A percentile compares a stretch with the other conserved stretches of the same genome.
Evolutionary conservation across 345 rosid genomes (phyloP).

Genomic region (Cochlearia excelsa): DNA sequence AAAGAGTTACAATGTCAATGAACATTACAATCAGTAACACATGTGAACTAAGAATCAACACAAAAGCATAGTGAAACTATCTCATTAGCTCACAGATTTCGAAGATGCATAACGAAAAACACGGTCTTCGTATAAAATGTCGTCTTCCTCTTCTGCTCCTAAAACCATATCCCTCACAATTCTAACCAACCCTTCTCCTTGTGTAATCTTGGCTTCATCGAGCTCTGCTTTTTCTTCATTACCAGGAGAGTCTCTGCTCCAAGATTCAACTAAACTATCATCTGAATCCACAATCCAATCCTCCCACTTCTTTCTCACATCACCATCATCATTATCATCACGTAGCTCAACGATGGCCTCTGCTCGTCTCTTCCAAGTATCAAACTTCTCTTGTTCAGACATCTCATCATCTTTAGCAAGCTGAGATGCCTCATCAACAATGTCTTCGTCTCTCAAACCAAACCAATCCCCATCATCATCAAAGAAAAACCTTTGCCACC

Average conservation of each 20-base stretch:
- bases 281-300: constrained; percentile 76
- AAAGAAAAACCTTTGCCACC: constrained; percentile 84
- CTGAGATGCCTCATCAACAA: constrained; percentile 44
- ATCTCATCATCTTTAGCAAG: constrained; percentile 41
- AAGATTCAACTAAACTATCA: constrained; percentile 41
- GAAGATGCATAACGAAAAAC: constrained; percentile 76
- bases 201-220: constrained; percentile 35
- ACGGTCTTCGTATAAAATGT: constrained; percentile 79
- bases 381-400: constrained; percentile 64
- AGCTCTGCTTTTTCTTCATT: constrained; percentile 25
- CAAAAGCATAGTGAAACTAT: constrained; percentile 1
- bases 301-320: constrained; percentile 86
- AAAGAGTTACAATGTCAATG: constrained; percentile 33
- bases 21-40: constrained; percentile 20
- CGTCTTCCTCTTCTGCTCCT: constrained; percentile 77
- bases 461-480: constrained; percentile 90
- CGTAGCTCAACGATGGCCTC: constrained; percentile 89
- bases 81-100: constrained; percentile 57
- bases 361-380: constrained; percentile 90
- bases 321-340: constrained; percentile 57
- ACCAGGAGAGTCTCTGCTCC: constrained; percentile 44
- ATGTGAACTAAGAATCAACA: not conserved
- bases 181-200: constrained; percentile 54
- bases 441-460: constrained; percentile 63
- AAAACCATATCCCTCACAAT: constrained; percentile 66